Conservation (phyloP, 805 yeast genomes). For the Zygoascus biomembranicola region DNA sequence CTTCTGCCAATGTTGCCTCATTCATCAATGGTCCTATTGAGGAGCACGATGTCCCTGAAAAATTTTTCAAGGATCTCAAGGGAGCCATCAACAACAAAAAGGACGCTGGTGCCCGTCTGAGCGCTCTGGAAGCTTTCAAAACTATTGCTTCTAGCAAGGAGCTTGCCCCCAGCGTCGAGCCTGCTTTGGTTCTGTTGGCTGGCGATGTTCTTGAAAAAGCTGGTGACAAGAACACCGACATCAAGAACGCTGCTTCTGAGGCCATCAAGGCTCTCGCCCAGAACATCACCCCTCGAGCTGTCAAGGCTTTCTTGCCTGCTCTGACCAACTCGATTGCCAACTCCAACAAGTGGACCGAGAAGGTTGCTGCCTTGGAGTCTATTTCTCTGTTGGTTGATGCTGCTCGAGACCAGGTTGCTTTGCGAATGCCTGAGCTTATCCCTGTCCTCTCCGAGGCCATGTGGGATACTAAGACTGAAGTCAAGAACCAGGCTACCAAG, state of each 20-base stretch:
- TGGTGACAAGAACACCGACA: constrained; percentile 83
- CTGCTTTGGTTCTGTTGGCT: constrained; percentile 76
- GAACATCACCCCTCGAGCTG: constrained; percentile 85
- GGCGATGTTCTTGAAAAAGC: constrained; percentile 63
- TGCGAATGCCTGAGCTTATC: constrained; percentile 99
- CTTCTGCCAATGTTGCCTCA: constrained; percentile 83
- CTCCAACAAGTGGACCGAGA: constrained; percentile 93
- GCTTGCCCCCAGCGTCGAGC: constrained; percentile 90
- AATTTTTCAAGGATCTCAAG: constrained; percentile 70
- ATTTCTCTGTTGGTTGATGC: constrained; percentile 82
- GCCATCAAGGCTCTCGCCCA: constrained; percentile 72
- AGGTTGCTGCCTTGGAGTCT: constrained; percentile 81
- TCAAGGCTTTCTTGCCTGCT: constrained; percentile 83
- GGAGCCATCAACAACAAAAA: constrained; percentile 77
- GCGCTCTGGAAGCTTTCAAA: constrained; percentile 74
- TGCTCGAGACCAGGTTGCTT: constrained; percentile 92
- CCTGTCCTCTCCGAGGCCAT: constrained; percentile 98
- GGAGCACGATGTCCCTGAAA: constrained; percentile 95
- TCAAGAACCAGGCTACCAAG: constrained; percentile 90
- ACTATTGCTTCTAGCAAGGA: constrained; percentile 73
- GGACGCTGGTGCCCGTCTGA: constrained; percentile 50
- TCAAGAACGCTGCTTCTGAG: constrained; percentile 62
- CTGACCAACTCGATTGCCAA: constrained; percentile 57
- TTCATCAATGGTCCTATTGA: constrained; percentile 95
- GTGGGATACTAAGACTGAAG: constrained; percentile 99